Percentiles rank a stretch among this genome's conserved stretches.
Conservation (phyloP, 768 basidiomycete genomes). For the Chalciporus sphaerocephalus region DNA sequence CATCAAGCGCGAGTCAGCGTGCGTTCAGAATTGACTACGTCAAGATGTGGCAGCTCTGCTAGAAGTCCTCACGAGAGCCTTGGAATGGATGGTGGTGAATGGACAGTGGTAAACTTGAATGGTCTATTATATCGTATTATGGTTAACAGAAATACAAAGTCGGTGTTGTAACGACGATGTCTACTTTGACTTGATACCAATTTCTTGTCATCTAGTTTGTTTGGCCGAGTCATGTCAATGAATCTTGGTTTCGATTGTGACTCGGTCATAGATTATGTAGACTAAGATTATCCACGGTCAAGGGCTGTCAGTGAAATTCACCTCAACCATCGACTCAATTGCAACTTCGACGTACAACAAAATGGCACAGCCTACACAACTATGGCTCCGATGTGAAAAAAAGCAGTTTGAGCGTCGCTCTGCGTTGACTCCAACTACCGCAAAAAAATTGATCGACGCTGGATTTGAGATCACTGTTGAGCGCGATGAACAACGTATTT, state of each 20-base stretch:
- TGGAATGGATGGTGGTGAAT: background rate
- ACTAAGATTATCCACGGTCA: background rate
- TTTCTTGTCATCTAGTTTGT: background rate
- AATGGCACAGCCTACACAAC: slow-evolving; percentile 35
- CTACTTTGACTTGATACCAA: no score
- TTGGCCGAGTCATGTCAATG: background rate
- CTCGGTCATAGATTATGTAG: background rate
- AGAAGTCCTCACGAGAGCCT: background rate
- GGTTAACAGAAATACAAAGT: no score
- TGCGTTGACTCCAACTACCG: slow-evolving; percentile 87
- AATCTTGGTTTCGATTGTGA: no score
- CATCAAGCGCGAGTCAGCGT: slow-evolving; percentile 51
- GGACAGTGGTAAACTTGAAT: background rate
- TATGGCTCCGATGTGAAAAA: slow-evolving; percentile 98
- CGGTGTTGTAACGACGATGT: no score
- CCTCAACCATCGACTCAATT: background rate
- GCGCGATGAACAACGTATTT: slow-evolving; percentile 90
- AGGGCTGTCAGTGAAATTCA: no score
- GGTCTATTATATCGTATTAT: no score
- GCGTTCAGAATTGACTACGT: slow-evolving; percentile 57
- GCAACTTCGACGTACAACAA: background rate
- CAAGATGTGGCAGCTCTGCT: slow-evolving; percentile 33
- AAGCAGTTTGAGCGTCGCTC: slow-evolving; percentile 92
- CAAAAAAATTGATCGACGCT: slow-evolving; percentile 80
- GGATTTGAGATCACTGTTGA: slow-evolving; percentile 92